Base-by-base conservation (phyloP, 495 filamentous ascomycete genomes). In the Xylaria acuta region DNA sequence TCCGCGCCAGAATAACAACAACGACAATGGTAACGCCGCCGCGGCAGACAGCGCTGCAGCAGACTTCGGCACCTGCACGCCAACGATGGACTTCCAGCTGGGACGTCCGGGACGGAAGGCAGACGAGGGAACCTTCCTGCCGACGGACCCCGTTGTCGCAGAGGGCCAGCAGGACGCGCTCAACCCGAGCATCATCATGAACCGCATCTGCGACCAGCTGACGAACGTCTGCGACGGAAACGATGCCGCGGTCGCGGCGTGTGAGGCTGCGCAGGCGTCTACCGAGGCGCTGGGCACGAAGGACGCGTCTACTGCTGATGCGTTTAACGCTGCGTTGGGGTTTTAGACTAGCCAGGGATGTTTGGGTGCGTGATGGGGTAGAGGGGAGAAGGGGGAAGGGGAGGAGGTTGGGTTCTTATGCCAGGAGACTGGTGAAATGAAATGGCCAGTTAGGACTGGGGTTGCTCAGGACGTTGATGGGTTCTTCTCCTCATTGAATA, bases 181-280 rank as follows among this genome's bases (percentile, higher is more conserved):
- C 40, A 86, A 87, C 80, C 85, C 85, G 63, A 83, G 83, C 79
- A 89, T 89, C 82, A 90, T 89, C 82, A 87, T 86, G 79, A 89
- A 88, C 81, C 84, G 86, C 66, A 83, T 89, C 74, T 86, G 86
- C 76, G 86, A 89, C 78, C 86, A 88, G 80, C 80, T 88, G 64
- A 85, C 77, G 75, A 84, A 84, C 73, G 79, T 86, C 65, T 89
- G 87, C 83, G 80, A 77, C 54, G 86, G 85, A 64, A 88, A 87
- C 81, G 75, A 81, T 43, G 87, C 86, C 30, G 87, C 85, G 71
- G 84, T 86, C 79, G 78, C 78, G 45, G 80, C 80, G 1, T 85
- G 82, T 75, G 71, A 69, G 58, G 82, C 73, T 5, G 87, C 85
- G 47, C 77, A 83, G 75, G 80, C 78, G 4, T 67, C 80, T 69